phyloP scores from a whole-genome alignment of 2,329 filamentous ascomycete genomes.

The Aschersonia sp. region DNA sequence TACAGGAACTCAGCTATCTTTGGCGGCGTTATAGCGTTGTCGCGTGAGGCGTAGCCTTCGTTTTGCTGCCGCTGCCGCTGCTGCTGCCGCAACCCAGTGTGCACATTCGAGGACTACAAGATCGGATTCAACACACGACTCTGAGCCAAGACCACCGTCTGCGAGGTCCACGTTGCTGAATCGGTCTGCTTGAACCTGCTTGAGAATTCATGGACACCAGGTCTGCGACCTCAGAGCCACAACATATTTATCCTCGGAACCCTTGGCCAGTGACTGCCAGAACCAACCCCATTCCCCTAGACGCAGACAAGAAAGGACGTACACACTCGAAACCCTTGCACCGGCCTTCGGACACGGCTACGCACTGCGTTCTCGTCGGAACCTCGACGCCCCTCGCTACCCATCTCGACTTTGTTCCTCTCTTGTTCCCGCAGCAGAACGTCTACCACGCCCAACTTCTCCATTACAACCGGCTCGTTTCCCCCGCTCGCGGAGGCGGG shows the following conservation, averaged over 20 bases:
- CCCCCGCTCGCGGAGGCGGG: conserved; percentile 39
- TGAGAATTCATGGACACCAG: conserved; percentile 22
- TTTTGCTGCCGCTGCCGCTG: too few relatives aligned
- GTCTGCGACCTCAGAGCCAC: conserved; percentile 20
- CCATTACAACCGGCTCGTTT: conserved; percentile 51
- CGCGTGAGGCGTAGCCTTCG: too few relatives aligned
- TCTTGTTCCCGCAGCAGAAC: conserved; percentile 44
- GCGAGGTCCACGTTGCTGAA: neutral
- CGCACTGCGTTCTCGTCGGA: conserved; percentile 7
- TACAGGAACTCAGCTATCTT: too few relatives aligned
- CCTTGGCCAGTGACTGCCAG: conserved; percentile 16
- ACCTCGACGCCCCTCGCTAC: conserved; percentile 9
- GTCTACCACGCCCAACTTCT: conserved; percentile 47
- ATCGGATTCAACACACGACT: too few relatives aligned
- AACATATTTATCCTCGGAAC: conserved; percentile 21
- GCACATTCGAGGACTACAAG: too few relatives aligned
- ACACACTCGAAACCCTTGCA: conserved; percentile 12
- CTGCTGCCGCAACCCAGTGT: too few relatives aligned
- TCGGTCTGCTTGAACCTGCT: neutral
- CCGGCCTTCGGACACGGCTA: conserved; percentile 15
- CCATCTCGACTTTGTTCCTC: conserved; percentile 30
- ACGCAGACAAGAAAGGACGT: conserved; percentile 3
- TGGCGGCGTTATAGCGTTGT: too few relatives aligned
- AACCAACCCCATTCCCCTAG: conserved; percentile 10
- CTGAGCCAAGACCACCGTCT: neutral